Evolutionary conservation across 305 asterid species (phyloP), one percentile per base, ranked within the genome.

Genomic region (Solanum hybrid): DNA sequence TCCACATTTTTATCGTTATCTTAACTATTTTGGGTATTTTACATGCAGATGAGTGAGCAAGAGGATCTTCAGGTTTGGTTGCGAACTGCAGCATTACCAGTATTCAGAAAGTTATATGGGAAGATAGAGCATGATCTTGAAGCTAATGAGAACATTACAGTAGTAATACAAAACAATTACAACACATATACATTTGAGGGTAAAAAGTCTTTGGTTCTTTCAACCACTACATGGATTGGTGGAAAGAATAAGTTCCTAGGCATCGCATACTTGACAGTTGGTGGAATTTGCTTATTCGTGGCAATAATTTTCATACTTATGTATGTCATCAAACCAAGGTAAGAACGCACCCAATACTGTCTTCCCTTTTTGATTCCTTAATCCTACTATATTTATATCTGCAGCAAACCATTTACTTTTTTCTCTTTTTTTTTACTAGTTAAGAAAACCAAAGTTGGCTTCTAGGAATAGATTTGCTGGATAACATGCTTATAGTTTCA

Each of bases 41-140:
- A 41, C 76, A 15, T 61, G 91, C 95, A 97, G 98, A 87, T 97
- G 94, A 95, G 95, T 89, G 96, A 97, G 92, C 98, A 96, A 91
- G 99, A 97, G 96, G 97, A 96, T 93, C 96, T 97, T 61, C 95
- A 96, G 70, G 97, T 97, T 38, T 97, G 98, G 99, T 95, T 97
- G 99, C 79, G 99, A 90, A 95, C 98, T 3, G 98, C 98, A 7
- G 98, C 98, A 26, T 80, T 95, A 79, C 98, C 98, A 10, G 93
- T 73, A 20, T 97, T 97, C 94, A 92, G 99, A 75, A 96, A 96
- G 92, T 68, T 96, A 7, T 96, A 96, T 79, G 99, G 99, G 38
- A 95, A 90, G 89, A 94, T 97, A 32, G 98, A 97, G 90, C 90
- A 85, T 2, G 97, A 96, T 89, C 96, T 97, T 65, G 98, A 96